Evolutionary conservation across 2,329 filamentous ascomycete genomes (phyloP).

Genomic region (Ophiocordyceps camponoti-saundersi): DNA sequence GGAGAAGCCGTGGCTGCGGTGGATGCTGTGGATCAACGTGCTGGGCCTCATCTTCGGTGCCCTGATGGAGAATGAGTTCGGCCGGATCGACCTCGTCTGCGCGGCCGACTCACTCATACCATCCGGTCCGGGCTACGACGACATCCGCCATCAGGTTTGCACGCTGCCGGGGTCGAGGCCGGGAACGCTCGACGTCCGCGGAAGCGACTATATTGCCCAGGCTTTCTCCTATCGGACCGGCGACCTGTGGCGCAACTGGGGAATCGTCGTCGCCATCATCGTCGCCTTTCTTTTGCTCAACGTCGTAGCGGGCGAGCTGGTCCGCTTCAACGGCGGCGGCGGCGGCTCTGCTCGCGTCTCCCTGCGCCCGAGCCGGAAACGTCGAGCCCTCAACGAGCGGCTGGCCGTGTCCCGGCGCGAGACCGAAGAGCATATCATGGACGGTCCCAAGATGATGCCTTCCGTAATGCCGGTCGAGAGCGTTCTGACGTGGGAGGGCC

Average conservation of each 20-base stretch:
- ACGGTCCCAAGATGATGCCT: neutral
- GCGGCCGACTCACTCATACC: slow-evolving; percentile 52
- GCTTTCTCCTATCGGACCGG: slow-evolving; percentile 49
- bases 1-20: slow-evolving; percentile 60
- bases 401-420: slow-evolving; percentile 21
- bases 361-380: slow-evolving; percentile 50
- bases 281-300: slow-evolving; percentile 60
- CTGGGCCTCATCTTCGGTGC: slow-evolving; percentile 59
- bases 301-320: slow-evolving; percentile 59
- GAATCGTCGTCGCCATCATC: slow-evolving; percentile 63
- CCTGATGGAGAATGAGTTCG: slow-evolving; percentile 81
- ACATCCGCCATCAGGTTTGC: slow-evolving; percentile 65
- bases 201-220: slow-evolving; percentile 49
- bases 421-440: neutral
- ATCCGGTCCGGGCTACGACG: slow-evolving; percentile 48
- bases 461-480: slow-evolving; percentile 34
- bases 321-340: slow-evolving; percentile 62
- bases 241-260: slow-evolving; percentile 70
- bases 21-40: slow-evolving; percentile 66
- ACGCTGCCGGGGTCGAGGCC: slow-evolving; percentile 50
- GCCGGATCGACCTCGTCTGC: slow-evolving; percentile 50
- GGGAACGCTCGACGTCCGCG: slow-evolving; percentile 45
- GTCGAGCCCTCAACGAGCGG: slow-evolving; percentile 45
- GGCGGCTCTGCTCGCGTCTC: slow-evolving; percentile 48
- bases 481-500: slow-evolving; percentile 71